phyloP scores from a whole-genome alignment of 495 filamentous ascomycete genomes.

The Pyrenula massariospora region DNA sequence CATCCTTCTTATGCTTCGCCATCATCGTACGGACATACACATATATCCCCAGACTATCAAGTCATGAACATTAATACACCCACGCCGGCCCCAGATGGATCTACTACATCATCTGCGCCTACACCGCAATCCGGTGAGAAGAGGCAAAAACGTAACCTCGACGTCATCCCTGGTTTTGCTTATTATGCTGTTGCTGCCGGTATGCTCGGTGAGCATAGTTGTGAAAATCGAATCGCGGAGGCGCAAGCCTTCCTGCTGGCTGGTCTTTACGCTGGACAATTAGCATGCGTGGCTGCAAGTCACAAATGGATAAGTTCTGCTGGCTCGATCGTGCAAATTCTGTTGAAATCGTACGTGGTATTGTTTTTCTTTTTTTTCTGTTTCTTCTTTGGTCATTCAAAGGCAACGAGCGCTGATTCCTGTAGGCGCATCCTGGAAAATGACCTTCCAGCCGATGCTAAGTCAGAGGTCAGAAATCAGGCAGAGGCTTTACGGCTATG shows the following conservation, averaged over 20 bases:
- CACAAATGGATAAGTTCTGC: conserved; percentile 79
- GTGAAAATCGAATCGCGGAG: conserved; percentile 65
- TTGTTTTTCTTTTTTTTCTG: neutral
- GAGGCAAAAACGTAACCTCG: conserved; percentile 49
- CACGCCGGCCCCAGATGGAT: conserved; percentile 6
- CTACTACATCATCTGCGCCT: neutral
- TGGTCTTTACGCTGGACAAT: conserved; percentile 77
- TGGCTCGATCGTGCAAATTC: conserved; percentile 60
- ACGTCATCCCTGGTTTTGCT: conserved; percentile 76
- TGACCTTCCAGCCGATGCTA: neutral
- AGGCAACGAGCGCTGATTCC: neutral
- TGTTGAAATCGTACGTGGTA: conserved; percentile 59
- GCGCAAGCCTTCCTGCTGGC: conserved; percentile 81
- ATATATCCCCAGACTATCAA: neutral
- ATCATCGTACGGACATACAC: neutral
- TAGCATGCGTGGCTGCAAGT: conserved; percentile 80
- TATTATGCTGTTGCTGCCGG: conserved; percentile 79
- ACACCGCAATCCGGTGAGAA: conserved; percentile 1
- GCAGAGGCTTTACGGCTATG: conserved; percentile 53
- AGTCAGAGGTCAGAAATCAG: neutral
- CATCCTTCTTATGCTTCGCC: neutral
- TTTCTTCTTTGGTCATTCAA: too few species aligned
- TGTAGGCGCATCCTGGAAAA: neutral
- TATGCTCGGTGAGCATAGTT: conserved; percentile 73
- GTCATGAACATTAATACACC: conserved; percentile 4